Conservation (phyloP, 345 rosid genomes). For the Luvunga scandens region DNA sequence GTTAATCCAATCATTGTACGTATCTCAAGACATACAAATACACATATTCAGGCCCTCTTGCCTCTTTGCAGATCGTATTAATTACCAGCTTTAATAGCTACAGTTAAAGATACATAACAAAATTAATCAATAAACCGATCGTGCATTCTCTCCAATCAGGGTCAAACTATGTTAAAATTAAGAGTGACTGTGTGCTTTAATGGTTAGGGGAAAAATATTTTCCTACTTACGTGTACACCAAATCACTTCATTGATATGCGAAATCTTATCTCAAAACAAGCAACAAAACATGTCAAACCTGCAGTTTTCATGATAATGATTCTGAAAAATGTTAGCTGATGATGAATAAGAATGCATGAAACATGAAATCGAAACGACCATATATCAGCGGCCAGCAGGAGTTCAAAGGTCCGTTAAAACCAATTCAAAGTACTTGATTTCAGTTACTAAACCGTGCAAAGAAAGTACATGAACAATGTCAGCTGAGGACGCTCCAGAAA, state of each 20-base stretch:
- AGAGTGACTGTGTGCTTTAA: not conserved
- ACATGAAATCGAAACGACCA: not conserved
- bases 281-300: not conserved
- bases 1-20: not conserved
- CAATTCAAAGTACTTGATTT: conserved; percentile 19
- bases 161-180: not conserved
- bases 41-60: not conserved
- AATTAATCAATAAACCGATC: not conserved
- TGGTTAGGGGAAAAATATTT: not conserved
- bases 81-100: not conserved
- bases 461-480: conserved; percentile 59
- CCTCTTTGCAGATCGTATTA: not conserved
- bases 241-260: not conserved
- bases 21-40: not conserved
- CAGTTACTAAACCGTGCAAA: conserved; percentile 63
- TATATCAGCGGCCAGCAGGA: not conserved
- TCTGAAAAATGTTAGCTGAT: not conserved
- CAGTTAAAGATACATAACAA: not conserved
- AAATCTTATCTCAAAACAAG: not conserved
- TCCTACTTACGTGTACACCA: not conserved
- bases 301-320: not conserved
- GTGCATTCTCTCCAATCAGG: not conserved
- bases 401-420: not conserved
- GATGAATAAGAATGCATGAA: not conserved
- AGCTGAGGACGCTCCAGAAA: conserved; percentile 45